Conservation (phyloP, 1,139 yeast genomes). For the Debaryomyces subglobosus region DNA sequence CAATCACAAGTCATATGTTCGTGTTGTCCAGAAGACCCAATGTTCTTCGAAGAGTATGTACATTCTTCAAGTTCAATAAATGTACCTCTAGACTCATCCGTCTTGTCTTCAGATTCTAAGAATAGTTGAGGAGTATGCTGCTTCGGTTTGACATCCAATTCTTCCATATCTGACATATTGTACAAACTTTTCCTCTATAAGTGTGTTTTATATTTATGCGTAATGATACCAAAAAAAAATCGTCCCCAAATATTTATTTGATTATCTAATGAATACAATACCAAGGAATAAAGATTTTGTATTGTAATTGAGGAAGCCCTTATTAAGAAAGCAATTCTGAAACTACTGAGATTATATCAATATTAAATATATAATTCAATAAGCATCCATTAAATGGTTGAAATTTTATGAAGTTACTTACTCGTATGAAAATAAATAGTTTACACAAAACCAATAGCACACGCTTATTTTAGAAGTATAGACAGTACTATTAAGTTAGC, state of each 20-base stretch:
- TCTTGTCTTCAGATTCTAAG: slow-evolving; percentile 56
- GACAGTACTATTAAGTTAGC: not conserved
- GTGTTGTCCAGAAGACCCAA: slow-evolving; percentile 70
- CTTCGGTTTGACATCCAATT: slow-evolving; percentile 10
- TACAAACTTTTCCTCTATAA: not conserved
- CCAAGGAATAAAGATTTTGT: not conserved
- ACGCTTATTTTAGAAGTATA: not conserved
- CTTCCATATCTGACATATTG: slow-evolving; percentile 15
- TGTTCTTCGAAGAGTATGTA: slow-evolving; percentile 56
- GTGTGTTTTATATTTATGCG: not conserved
- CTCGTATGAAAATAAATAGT: not conserved
- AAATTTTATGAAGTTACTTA: slow-evolving; percentile 5
- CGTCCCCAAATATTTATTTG: not conserved
- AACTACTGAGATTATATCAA: not conserved
- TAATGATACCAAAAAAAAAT: not conserved
- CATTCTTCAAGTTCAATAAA: slow-evolving; percentile 63
- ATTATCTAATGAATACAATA: not conserved
- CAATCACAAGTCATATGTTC: slow-evolving; percentile 94
- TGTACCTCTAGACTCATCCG: slow-evolving; percentile 66
- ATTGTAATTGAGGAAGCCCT: not conserved
- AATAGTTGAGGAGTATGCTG: slow-evolving; percentile 37
- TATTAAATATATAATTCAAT: not conserved
- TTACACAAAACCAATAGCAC: slow-evolving; percentile 12
- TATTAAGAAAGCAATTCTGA: not conserved
- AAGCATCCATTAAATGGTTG: slow-evolving; percentile 1